phyloP scores from a whole-genome alignment of 176 grass and related monocot species.

The Carex littledalei region DNA sequence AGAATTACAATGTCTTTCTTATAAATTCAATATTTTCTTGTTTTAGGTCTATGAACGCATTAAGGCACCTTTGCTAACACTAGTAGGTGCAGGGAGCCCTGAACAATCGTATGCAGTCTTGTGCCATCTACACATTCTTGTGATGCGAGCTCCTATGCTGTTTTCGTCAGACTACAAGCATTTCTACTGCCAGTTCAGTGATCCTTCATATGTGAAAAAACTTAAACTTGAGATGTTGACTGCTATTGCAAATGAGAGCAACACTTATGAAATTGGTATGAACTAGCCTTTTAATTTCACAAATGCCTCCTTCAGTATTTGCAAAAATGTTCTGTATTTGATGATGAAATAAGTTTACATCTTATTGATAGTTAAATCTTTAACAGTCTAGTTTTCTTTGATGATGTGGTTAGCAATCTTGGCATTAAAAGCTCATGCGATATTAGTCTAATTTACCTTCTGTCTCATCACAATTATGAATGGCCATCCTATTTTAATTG shows the following conservation, averaged over 20 bases:
- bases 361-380: background rate
- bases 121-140: constrained; percentile 90
- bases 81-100: constrained; percentile 94
- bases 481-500: background rate
- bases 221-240: constrained; percentile 99
- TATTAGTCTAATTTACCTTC: background rate
- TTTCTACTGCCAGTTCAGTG: constrained; percentile 99
- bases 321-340: background rate
- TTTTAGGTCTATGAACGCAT: constrained; percentile 94
- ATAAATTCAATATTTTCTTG: constrained; percentile 20
- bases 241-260: constrained; percentile 99
- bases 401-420: background rate
- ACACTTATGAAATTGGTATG: constrained; percentile 97
- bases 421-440: background rate
- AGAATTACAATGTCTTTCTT: constrained; percentile 11
- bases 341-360: background rate
- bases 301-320: constrained; percentile 4
- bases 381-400: background rate
- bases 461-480: background rate
- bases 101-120: constrained; percentile 98
- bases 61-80: constrained; percentile 96
- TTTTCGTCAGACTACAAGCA: constrained; percentile 99
- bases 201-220: constrained; percentile 97
- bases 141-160: constrained; percentile 94
- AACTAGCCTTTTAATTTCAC: background rate